A percentile compares a stretch with the other conserved stretches of the same genome.
Evolutionary conservation across 2,329 filamentous ascomycete genomes (phyloP).

Genomic region (Curvularia eragrostidis): DNA sequence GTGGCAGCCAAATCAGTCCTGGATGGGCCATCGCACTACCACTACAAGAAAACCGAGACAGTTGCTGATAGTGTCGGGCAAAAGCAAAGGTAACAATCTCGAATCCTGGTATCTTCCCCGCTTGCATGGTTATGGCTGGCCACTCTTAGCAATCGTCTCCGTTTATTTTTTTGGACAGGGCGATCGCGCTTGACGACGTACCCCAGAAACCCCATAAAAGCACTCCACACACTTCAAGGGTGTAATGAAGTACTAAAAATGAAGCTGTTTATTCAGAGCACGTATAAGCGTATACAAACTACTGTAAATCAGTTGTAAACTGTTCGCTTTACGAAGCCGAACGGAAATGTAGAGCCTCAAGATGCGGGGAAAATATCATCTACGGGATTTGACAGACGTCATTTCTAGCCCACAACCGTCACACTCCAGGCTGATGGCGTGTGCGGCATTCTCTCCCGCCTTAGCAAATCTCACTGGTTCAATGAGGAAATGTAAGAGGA

Average conservation of each 20-base stretch:
- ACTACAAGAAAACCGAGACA: not conserved
- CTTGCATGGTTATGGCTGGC: not conserved
- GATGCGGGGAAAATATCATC: slow-evolving; percentile 12
- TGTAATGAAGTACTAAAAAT: not conserved
- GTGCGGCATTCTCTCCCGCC: slow-evolving; percentile 12
- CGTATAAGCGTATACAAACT: no score
- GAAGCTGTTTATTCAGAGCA: not conserved
- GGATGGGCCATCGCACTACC: not conserved
- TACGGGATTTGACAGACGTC: slow-evolving; percentile 19
- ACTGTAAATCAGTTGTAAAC: not conserved
- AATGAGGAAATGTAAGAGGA: slow-evolving; percentile 18
- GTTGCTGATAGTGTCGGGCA: not conserved
- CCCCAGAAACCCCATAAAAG: slow-evolving; percentile 21
- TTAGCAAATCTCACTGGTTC: slow-evolving; percentile 7
- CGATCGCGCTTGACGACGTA: slow-evolving; percentile 14
- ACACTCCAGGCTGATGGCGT: slow-evolving; percentile 15
- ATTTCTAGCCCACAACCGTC: slow-evolving; percentile 18
- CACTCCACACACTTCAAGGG: slow-evolving; percentile 16
- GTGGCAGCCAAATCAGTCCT: not conserved
- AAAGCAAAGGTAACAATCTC: not conserved
- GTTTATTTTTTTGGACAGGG: not conserved
- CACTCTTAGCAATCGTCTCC: not conserved
- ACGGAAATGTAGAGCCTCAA: not conserved
- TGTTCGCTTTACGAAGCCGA: not conserved
- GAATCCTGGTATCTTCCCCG: not conserved